Evolutionary conservation across 2,329 filamentous ascomycete genomes (phyloP).

Genomic region (Coniochaeta prunicola): DNA sequence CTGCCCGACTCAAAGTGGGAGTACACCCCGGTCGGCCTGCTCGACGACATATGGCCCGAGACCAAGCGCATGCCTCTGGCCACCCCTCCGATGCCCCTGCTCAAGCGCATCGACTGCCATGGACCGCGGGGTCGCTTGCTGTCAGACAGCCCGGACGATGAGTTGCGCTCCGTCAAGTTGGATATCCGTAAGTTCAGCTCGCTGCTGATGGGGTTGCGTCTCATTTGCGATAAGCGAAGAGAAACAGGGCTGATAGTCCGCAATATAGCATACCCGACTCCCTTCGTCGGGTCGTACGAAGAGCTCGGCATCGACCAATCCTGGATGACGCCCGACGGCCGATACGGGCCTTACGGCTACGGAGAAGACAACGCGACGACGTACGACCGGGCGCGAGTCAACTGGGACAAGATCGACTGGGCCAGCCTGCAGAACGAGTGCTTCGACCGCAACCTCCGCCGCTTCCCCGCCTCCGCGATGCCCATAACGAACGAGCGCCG

Average conservation of each 20-base stretch:
- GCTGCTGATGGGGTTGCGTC: too few relatives aligned
- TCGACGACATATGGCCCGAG: not conserved
- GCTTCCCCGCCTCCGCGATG: constrained; percentile 30
- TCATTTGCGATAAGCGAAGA: not conserved
- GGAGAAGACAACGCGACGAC: constrained; percentile 14
- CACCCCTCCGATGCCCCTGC: constrained; percentile 13
- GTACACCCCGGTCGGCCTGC: not conserved
- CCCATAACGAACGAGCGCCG: constrained; percentile 8
- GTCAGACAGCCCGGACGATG: constrained; percentile 18
- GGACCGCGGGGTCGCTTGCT: constrained; percentile 18
- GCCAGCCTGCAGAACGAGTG: constrained; percentile 25
- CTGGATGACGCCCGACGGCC: constrained; percentile 21
- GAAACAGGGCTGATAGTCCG: not conserved
- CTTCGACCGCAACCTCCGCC: constrained; percentile 40
- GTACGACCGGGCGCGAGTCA: constrained; percentile 18
- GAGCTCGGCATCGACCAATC: constrained; percentile 19
- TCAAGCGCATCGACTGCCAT: constrained; percentile 15
- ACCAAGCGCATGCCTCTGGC: constrained; percentile 12
- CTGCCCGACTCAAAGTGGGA: not conserved
- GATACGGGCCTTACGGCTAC: constrained; percentile 22
- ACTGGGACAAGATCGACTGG: constrained; percentile 27
- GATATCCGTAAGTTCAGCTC: constrained; percentile 12
- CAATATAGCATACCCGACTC: constrained; percentile 18
- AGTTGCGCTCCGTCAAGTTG: constrained; percentile 12
- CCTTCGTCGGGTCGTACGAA: constrained; percentile 22